A percentile compares a stretch with the other conserved stretches of the same genome.
phyloP scores from a whole-genome alignment of 2,329 filamentous ascomycete genomes.

The Fusarium oxysporum region DNA sequence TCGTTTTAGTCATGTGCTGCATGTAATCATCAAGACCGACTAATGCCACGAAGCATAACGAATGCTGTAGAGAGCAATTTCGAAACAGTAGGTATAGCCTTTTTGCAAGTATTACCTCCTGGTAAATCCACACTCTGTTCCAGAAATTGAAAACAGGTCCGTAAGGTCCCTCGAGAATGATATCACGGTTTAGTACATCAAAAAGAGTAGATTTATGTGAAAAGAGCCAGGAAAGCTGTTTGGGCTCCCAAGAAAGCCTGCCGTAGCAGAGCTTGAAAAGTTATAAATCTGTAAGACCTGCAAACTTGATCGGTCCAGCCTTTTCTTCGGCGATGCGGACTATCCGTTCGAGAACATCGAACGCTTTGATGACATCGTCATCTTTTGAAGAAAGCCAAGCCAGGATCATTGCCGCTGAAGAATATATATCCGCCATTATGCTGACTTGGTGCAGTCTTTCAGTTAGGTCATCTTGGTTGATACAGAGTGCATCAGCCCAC shows the following conservation, averaged over 20 bases:
- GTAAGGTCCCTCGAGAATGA: background rate
- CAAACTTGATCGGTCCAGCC: too few species aligned
- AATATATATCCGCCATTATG: background rate
- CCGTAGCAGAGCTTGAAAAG: too few species aligned
- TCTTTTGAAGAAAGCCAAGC: background rate
- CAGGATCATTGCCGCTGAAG: background rate
- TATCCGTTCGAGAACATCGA: background rate
- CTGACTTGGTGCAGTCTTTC: background rate
- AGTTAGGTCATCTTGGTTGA: background rate
- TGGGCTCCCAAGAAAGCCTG: too few species aligned
- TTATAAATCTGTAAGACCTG: background rate
- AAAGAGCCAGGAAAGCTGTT: background rate
- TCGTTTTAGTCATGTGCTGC: too few species aligned
- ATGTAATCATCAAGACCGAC: too few species aligned
- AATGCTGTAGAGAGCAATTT: too few species aligned
- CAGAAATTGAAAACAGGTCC: background rate
- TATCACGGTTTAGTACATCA: rapidly evolving
- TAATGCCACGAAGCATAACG: too few species aligned
- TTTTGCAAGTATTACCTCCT: background rate
- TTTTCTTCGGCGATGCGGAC: background rate
- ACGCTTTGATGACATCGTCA: background rate
- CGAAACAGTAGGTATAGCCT: background rate
- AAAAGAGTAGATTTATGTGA: background rate
- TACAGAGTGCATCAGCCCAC: background rate
- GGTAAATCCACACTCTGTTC: background rate